Evolutionary conservation across 2,329 filamentous ascomycete genomes (phyloP).

Genomic region (Seiridium cupressi): DNA sequence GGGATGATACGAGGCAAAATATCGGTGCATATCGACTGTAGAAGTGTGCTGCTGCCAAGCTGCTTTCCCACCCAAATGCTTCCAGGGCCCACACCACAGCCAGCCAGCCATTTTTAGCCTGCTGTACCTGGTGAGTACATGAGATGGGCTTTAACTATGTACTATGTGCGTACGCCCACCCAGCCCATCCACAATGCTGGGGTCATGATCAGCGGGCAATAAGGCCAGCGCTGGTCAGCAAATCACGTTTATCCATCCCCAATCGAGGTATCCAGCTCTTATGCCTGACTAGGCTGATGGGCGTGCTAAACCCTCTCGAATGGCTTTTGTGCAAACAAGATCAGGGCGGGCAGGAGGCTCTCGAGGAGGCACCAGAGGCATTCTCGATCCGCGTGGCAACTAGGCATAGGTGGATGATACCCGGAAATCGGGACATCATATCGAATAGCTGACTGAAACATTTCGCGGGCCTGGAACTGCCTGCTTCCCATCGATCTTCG

Average conservation of each 20-base stretch:
- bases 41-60: neutral
- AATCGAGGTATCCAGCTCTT: neutral
- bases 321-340: neutral
- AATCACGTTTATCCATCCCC: slow-evolving; percentile 3
- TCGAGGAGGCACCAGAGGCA: neutral
- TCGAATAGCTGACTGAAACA: neutral
- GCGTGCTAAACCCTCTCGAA: neutral
- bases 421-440: neutral
- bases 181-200: slow-evolving; percentile 2
- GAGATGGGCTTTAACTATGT: neutral
- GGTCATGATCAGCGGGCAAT: slow-evolving; percentile 3
- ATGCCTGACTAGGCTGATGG: slow-evolving; percentile 3
- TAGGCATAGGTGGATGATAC: neutral
- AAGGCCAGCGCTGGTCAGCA: neutral
- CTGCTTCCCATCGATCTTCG: neutral
- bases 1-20: neutral
- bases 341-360: no score
- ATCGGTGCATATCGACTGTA: neutral
- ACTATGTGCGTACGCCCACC: neutral
- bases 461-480: neutral
- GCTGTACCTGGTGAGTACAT: slow-evolving; percentile 5
- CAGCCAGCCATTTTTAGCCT: slow-evolving; percentile 5
- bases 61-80: neutral
- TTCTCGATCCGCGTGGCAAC: neutral
- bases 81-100: neutral